A percentile compares a stretch with the other conserved stretches of the same genome.
Evolutionary conservation across 1,139 yeast species (phyloP).

Genomic region (Spathaspora jeffriesii): DNA sequence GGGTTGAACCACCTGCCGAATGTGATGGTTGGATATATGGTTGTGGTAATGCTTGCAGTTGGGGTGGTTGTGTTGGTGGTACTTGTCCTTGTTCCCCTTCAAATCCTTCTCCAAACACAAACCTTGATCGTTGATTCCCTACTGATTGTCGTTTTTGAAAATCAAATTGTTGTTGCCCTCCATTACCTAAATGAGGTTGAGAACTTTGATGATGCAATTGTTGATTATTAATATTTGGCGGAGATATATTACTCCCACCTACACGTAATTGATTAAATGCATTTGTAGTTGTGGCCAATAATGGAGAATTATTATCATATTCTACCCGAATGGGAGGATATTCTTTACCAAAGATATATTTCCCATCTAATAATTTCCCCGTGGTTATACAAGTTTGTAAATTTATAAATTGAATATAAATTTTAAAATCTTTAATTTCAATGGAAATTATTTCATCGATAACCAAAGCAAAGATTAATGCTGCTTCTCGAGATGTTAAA

Average conservation of each 20-base stretch:
- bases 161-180: too few relatives aligned
- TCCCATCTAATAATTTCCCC: conserved; percentile 67
- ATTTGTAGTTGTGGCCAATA: conserved; percentile 17
- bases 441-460: conserved; percentile 62
- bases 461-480: conserved; percentile 77
- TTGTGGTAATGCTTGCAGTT: conserved; percentile 12
- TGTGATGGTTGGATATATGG: conserved; percentile 11
- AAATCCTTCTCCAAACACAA: conserved; percentile 70
- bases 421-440: conserved; percentile 52
- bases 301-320: conserved; percentile 26
- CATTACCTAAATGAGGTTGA: conserved; percentile 10
- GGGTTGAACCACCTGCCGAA: conserved; percentile 10
- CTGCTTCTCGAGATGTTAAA: conserved; percentile 73
- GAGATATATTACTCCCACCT: too few relatives aligned
- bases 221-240: conserved; percentile 14
- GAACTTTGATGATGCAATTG: conserved; percentile 14
- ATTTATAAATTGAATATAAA: conserved; percentile 67
- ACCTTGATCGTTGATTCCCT: conserved; percentile 64
- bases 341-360: conserved; percentile 61
- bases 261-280: conserved; percentile 23
- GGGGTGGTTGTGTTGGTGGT: conserved; percentile 13
- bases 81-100: conserved; percentile 19
- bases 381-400: conserved; percentile 69
- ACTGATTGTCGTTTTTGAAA: conserved; percentile 50
- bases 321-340: conserved; percentile 57